Conservation (phyloP, 176 grass and related monocot species). For the Paspalum notatum region DNA sequence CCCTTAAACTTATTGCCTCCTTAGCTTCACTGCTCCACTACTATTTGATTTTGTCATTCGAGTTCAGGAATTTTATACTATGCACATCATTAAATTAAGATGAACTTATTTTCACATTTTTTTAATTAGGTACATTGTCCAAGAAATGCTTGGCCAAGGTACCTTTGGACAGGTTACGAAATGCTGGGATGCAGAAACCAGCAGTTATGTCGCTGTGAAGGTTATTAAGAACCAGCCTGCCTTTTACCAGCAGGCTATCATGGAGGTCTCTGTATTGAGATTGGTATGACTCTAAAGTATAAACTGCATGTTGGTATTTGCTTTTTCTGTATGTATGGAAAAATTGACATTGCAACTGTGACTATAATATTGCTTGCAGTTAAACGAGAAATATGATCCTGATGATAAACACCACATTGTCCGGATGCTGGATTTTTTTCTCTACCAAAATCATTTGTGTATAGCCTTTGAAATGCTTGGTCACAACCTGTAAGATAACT, state of each 20-base stretch:
- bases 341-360: constrained; percentile 28
- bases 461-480: constrained; percentile 99
- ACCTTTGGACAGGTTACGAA: constrained; percentile 97
- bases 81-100: not conserved
- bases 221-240: constrained; percentile 99
- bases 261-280: constrained; percentile 86
- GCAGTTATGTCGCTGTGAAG: constrained; percentile 85
- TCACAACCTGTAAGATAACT: constrained; percentile 83
- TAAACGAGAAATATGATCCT: constrained; percentile 92
- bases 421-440: constrained; percentile 93
- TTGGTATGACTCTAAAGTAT: constrained; percentile 58
- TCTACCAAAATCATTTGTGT: constrained; percentile 87
- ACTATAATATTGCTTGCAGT: constrained; percentile 55
- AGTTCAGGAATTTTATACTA: constrained; percentile 10
- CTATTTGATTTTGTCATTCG: constrained; percentile 9
- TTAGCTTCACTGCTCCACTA: constrained; percentile 6
- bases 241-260: constrained; percentile 87
- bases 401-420: constrained; percentile 97
- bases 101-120: constrained; percentile 12
- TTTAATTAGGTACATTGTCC: constrained; percentile 78
- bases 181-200: constrained; percentile 88
- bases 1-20: not conserved
- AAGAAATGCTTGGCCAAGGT: constrained; percentile 98
- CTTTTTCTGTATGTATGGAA: not conserved
- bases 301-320: not conserved